These are phyloP conservation scores for Dryadomyces quercivorus DNA, from an alignment of 2,329 filamentous ascomycete genomes.

Conservation along the genomic window DNA sequence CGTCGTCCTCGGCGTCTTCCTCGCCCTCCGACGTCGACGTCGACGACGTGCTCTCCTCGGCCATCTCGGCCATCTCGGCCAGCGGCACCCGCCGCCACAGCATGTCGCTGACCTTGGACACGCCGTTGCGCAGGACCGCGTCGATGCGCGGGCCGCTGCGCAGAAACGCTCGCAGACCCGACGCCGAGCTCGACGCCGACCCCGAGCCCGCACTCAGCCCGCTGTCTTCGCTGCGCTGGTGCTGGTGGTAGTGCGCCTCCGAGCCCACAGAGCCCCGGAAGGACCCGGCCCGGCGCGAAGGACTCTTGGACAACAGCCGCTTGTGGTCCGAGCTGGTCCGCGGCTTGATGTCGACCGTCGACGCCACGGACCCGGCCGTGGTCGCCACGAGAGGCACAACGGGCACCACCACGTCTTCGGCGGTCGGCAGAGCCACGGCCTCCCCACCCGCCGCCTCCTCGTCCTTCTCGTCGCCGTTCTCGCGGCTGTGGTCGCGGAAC, in stretches of 20 bases:
- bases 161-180: slow-evolving; percentile 55
- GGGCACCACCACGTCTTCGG: too few relatives aligned
- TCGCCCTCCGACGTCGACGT: slow-evolving; percentile 26
- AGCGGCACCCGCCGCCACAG: slow-evolving; percentile 34
- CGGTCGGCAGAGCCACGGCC: not conserved
- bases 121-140: slow-evolving; percentile 50
- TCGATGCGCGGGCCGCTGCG: slow-evolving; percentile 52
- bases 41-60: slow-evolving; percentile 18
- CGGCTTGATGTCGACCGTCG: not conserved
- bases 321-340: not conserved
- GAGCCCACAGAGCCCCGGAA: not conserved
- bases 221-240: slow-evolving; percentile 10
- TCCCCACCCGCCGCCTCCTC: not conserved
- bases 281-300: not conserved
- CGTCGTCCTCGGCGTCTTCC: slow-evolving; percentile 29
- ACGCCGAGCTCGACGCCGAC: not conserved
- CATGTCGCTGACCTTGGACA: slow-evolving; percentile 44
- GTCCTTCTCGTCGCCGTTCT: slow-evolving; percentile 18
- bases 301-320: not conserved
- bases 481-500: slow-evolving; percentile 40
- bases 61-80: slow-evolving; percentile 21
- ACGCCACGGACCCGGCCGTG: not conserved
- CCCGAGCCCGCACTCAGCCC: not conserved
- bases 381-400: not conserved
- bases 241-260: slow-evolving; percentile 19